A percentile compares a stretch with the other conserved stretches of the same genome.
Conservation (phyloP, 2,329 filamentous ascomycete genomes). For the Rutstroemia sp. region DNA sequence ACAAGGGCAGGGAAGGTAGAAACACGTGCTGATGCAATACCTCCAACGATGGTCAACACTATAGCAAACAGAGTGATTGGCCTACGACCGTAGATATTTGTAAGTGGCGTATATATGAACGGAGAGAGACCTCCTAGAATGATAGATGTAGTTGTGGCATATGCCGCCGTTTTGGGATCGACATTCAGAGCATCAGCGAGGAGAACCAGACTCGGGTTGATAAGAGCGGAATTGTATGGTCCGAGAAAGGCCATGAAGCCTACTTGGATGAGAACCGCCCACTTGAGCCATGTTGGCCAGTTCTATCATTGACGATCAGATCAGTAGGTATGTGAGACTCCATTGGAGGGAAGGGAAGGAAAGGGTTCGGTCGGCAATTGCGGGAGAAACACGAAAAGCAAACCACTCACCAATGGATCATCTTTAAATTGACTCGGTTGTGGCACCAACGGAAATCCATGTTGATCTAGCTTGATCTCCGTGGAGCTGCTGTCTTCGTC, state of each 20-base stretch:
- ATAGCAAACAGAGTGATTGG: slow-evolving; percentile 25
- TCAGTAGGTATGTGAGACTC: background rate
- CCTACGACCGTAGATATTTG: slow-evolving; percentile 25
- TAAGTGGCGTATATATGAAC: slow-evolving; percentile 24
- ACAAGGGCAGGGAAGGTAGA: slow-evolving; percentile 19
- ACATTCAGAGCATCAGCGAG: slow-evolving; percentile 20
- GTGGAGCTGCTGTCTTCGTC: slow-evolving; percentile 2
- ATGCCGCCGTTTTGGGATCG: slow-evolving; percentile 20
- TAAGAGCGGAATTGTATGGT: slow-evolving; percentile 25
- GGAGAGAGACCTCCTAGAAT: slow-evolving; percentile 26
- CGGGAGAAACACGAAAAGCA: background rate
- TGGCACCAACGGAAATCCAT: slow-evolving; percentile 25
- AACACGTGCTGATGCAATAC: slow-evolving; percentile 21
- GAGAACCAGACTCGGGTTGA: slow-evolving; percentile 26
- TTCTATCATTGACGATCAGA: slow-evolving; percentile 16
- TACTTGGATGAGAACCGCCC: slow-evolving; percentile 27
- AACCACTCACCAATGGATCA: slow-evolving; percentile 24
- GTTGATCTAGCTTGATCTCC: slow-evolving; percentile 16
- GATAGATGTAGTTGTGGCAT: slow-evolving; percentile 26
- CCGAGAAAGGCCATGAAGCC: slow-evolving; percentile 28
- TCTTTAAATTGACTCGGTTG: slow-evolving; percentile 27
- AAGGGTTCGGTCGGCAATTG: background rate
- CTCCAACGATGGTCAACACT: slow-evolving; percentile 24
- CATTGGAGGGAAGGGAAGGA: background rate
- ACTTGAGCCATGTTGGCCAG: slow-evolving; percentile 28